Percentiles rank a stretch among this genome's conserved stretches.
These are phyloP conservation scores for Trichocladium antarcticum DNA, from an alignment of 495 filamentous ascomycete genomes.

Conservation along the genomic window DNA sequence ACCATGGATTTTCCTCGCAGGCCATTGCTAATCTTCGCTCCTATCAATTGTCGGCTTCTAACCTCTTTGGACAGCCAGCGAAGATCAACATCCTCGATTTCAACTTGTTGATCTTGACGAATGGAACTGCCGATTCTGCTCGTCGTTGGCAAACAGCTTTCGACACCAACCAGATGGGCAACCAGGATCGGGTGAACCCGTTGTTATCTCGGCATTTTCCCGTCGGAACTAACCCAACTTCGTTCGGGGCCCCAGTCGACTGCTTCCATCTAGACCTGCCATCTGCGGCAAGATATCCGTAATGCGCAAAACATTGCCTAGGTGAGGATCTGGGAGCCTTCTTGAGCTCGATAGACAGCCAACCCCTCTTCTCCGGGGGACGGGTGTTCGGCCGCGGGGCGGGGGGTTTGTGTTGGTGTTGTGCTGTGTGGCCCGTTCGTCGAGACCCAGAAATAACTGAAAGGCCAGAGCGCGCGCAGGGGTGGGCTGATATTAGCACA, in stretches of 20 bases:
- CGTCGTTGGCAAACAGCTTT: no score
- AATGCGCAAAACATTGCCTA: not conserved
- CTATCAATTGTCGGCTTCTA: not conserved
- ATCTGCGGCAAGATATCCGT: not conserved
- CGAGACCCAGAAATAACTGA: not conserved
- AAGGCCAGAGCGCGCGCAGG: not conserved
- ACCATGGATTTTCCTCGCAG: not conserved
- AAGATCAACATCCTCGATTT: not conserved
- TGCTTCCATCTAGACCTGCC: no score
- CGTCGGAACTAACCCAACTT: no score
- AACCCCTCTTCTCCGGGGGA: slow-evolving; percentile 1
- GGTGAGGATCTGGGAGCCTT: not conserved
- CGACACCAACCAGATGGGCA: no score
- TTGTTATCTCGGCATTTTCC: no score
- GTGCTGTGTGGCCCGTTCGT: not conserved
- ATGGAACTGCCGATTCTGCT: no score
- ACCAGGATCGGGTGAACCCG: no score
- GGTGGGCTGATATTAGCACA: not conserved
- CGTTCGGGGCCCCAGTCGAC: no score
- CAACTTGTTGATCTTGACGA: no score
- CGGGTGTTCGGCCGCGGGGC: slow-evolving; percentile 6
- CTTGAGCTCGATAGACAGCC: not conserved
- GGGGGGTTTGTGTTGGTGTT: not conserved
- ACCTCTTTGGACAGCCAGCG: not conserved
- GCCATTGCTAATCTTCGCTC: not conserved